Conservation (phyloP, 306 rosid genomes). For the Geum urbanum region DNA sequence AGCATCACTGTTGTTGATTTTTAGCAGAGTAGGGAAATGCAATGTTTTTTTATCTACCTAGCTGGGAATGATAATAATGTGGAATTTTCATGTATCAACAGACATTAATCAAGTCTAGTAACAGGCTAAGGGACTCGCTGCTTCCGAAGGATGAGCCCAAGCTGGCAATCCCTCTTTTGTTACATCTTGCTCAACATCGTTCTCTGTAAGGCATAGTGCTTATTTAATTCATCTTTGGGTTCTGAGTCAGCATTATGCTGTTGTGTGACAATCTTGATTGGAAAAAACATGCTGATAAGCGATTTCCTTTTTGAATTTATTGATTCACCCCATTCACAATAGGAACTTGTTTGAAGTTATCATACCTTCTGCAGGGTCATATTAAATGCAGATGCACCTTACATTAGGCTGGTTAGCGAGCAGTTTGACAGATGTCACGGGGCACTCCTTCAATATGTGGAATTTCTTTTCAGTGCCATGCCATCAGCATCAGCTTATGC, state of each 20-base stretch:
- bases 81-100: constrained; percentile 30
- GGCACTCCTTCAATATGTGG: constrained; percentile 90
- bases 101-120: constrained; percentile 87
- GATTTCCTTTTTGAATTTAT: not conserved
- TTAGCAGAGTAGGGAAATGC: constrained; percentile 1
- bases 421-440: constrained; percentile 98
- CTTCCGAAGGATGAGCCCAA: constrained; percentile 89
- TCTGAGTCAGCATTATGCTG: not conserved
- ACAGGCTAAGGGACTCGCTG: constrained; percentile 82
- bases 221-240: constrained; percentile 8
- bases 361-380: constrained; percentile 68
- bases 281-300: not conserved
- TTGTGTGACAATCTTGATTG: not conserved
- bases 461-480: constrained; percentile 83
- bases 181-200: constrained; percentile 95
- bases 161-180: constrained; percentile 80
- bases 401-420: constrained; percentile 93
- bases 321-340: not conserved
- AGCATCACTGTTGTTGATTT: not conserved
- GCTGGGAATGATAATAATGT: constrained; percentile 14
- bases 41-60: constrained; percentile 11
- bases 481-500: constrained; percentile 73
- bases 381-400: constrained; percentile 79
- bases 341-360: not conserved
- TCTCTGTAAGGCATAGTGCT: constrained; percentile 61